phyloP scores from a whole-genome alignment of 495 filamentous ascomycete genomes.

The Penicillium pancosmium region DNA sequence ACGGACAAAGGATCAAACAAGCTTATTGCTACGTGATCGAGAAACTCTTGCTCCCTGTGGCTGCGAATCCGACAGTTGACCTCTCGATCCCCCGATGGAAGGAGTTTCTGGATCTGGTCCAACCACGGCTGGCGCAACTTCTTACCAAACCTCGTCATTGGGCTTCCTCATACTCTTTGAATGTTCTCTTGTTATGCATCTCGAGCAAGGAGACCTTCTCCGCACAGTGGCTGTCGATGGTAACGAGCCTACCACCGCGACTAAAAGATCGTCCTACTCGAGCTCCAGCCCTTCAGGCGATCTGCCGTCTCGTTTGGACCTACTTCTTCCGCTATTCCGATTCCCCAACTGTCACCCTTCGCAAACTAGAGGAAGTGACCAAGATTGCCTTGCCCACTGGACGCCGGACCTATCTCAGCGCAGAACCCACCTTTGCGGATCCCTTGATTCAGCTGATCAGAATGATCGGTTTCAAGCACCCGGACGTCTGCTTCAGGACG shows the following conservation, averaged over 20 bases:
- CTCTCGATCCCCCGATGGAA: conserved; percentile 81
- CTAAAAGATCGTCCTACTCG: conserved; percentile 82
- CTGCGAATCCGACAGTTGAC: conserved; percentile 71
- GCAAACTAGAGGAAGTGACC: conserved; percentile 86
- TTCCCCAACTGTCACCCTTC: conserved; percentile 62
- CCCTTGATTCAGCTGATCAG: conserved; percentile 91
- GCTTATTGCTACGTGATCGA: conserved; percentile 92
- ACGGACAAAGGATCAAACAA: conserved; percentile 86
- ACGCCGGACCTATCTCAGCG: conserved; percentile 75
- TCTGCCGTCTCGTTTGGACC: conserved; percentile 93
- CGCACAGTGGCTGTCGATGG: conserved; percentile 80
- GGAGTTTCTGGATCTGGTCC: conserved; percentile 76
- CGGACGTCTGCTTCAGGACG: conserved; percentile 86
- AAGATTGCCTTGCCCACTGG: conserved; percentile 77
- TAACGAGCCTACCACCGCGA: conserved; percentile 71
- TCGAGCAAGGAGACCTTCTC: conserved; percentile 82
- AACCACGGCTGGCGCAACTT: conserved; percentile 76
- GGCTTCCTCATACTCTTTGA: conserved; percentile 81
- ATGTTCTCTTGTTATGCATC: conserved; percentile 81
- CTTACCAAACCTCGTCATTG: conserved; percentile 90
- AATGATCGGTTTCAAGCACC: conserved; percentile 92
- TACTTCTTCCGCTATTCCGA: conserved; percentile 89
- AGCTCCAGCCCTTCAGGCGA: conserved; percentile 81
- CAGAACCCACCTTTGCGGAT: conserved; percentile 79
- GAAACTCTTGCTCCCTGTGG: conserved; percentile 84